Evolutionary conservation across 2,329 filamentous ascomycete species (phyloP), one percentile per base, ranked within the genome.

Genomic region (Chrysosporium keratinophilum): DNA sequence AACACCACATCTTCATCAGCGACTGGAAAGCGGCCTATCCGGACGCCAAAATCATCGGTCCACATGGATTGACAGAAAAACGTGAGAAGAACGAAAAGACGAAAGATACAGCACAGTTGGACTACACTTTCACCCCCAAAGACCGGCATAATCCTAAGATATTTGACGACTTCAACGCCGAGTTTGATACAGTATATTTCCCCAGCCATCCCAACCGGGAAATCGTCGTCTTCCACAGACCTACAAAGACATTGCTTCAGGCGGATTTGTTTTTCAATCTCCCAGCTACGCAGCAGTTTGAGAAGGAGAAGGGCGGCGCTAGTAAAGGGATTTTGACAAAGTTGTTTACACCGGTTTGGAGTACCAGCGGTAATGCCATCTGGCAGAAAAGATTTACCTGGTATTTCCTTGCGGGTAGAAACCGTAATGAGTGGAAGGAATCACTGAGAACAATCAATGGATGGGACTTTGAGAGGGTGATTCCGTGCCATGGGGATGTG

Each of bases 1-100:
- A 98, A 74, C 93, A 98, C 71, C 93, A 98, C 77, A 88, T 98
- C 67, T 94, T 93, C 74, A 68, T 98, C 52, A 84, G 86, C 0
- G 77, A 87, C 47, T 98, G 93, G 91, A 82, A 86, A 63, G 74
- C 79, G 47, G 86, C 81, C 23, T 97, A 81, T 67, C 90, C 91
- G 0, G 69, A 78, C 41, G 90, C 91, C 33, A 83, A 84, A 62
- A 77, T 98, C 46, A 79, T 97, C 62, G 91, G 83, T 1, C 86
- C 88, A 1, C 84, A 91, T 62, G 88, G 87, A 0, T 80, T 98
- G 1, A 82, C 81, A 19, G 88, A 90, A 70, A 94, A 95, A 73
- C 84, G 91, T 40, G 78, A 79, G 56, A 76, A 78, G 59, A 76
- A 78, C 55, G 71, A 75, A 2, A 69, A 67, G 40, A 76, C 78